Evolutionary conservation across 2,329 filamentous ascomycete genomes (phyloP).

Genomic region (Verticillium zaregamsianum): DNA sequence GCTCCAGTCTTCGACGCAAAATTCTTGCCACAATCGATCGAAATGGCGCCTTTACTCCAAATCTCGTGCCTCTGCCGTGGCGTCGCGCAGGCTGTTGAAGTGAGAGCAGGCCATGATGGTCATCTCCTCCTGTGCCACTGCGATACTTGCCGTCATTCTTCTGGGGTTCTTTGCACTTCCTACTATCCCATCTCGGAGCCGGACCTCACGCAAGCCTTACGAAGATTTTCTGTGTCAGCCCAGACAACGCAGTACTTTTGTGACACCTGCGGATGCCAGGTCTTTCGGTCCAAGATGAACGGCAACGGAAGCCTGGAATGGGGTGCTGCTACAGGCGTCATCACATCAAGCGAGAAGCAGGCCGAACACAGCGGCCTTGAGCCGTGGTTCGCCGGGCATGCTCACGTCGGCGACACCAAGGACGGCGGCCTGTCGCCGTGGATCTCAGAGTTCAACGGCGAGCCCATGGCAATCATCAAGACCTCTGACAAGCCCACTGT

Average conservation of each 20-base stretch:
- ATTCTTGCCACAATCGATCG: too few species aligned
- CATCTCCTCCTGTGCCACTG: slow-evolving; percentile 26
- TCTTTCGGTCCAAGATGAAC: slow-evolving; percentile 23
- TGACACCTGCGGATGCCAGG: slow-evolving; percentile 34
- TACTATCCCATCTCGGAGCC: slow-evolving; percentile 26
- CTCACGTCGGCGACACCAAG: slow-evolving; percentile 22
- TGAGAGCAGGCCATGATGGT: neutral
- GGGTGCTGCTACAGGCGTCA: slow-evolving; percentile 33
- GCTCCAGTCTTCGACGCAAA: too few species aligned
- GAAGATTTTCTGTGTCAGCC: neutral
- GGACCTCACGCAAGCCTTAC: slow-evolving; percentile 8
- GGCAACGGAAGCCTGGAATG: slow-evolving; percentile 14
- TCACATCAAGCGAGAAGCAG: slow-evolving; percentile 13
- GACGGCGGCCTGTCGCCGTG: slow-evolving; percentile 33
- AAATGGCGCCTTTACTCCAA: neutral
- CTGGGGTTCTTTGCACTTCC: slow-evolving; percentile 32
- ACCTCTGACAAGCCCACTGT: neutral
- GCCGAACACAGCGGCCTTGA: neutral
- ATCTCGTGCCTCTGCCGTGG: slow-evolving; percentile 23
- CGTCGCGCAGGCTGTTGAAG: slow-evolving; percentile 15
- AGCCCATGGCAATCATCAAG: neutral
- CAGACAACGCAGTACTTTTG: slow-evolving; percentile 31
- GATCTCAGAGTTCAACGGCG: slow-evolving; percentile 5
- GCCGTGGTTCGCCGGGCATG: slow-evolving; percentile 11
- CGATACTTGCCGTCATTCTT: slow-evolving; percentile 22